A percentile compares a stretch with the other conserved stretches of the same genome.
These are phyloP conservation scores for Plantago ovata DNA, from an alignment of 257 asterid species.

Conservation along the genomic window DNA sequence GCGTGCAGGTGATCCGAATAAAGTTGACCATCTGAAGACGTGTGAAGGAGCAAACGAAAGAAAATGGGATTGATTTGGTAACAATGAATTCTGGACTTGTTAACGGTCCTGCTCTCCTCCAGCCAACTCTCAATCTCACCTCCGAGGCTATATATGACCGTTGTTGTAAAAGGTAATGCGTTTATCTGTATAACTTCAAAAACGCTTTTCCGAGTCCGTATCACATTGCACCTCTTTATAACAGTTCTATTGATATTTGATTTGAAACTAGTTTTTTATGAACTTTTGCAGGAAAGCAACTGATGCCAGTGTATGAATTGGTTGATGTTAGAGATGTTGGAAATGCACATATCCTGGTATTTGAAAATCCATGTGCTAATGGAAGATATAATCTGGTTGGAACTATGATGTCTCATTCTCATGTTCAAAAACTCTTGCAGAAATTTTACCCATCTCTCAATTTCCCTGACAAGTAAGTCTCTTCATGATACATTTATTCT, in stretches of 20 bases:
- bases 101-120: conserved; percentile 49
- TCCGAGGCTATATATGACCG: conserved; percentile 16
- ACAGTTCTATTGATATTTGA: not conserved
- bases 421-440: conserved; percentile 29
- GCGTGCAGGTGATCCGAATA: not conserved
- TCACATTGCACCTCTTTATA: not conserved
- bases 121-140: conserved; percentile 39
- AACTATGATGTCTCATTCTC: conserved; percentile 27
- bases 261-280: not conserved
- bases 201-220: not conserved
- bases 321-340: conserved; percentile 50
- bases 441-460: conserved; percentile 42
- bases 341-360: conserved; percentile 37
- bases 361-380: conserved; percentile 41
- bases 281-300: conserved; percentile 15
- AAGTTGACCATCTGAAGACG: not conserved
- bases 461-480: conserved; percentile 35
- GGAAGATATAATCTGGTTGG: conserved; percentile 50
- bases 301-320: conserved; percentile 14
- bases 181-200: not conserved
- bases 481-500: conserved; percentile 7
- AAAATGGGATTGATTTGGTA: conserved; percentile 43
- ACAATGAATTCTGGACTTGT: conserved; percentile 40
- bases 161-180: conserved; percentile 26
- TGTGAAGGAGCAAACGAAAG: conserved; percentile 7